Base-by-base conservation (phyloP, 495 filamentous ascomycete species). In the Neurospora sp. region DNA sequence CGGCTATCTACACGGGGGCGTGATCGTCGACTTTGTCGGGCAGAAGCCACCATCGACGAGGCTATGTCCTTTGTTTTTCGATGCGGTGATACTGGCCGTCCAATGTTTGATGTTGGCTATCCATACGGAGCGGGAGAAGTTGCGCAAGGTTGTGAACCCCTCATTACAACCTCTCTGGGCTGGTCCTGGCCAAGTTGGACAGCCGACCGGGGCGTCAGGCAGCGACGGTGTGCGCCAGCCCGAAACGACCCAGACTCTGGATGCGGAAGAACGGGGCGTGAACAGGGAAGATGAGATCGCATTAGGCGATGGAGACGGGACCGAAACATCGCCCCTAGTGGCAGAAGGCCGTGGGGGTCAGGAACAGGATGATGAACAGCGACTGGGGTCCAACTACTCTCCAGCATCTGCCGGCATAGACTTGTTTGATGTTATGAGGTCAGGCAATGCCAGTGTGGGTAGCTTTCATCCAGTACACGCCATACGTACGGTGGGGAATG, bases 21-120 rank as follows among this genome's bases (percentile, higher is more conserved):
- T 97, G 40, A 86, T 96, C 53, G 90, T 97, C 73, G 81, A 97
- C 80, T 94, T 97, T 78, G 90, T 97, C 72, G 94, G 94, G 10
- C 93, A 96, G 83, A 88, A 88, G 78, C 90, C 89, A 38, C 92
- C 94, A 8, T 87, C 89, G 1, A 88, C 91, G 48, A 89, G 88
- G 74, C 79, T 90, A 12, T 84, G 88, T 46, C 85, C 94, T 37
- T 76, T 93, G 8, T 73, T 82, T 3, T 83, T 93, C 66, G 94
- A 97, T 78, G 31, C 90, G 31, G 73, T 91, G 2, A 83, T 95
- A 39, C 78, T 94, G 70, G 78, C 82, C 1, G 78, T 95, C 69
- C 92, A 97, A 81, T 84, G 93, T 42, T 78, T 94, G 39, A 92
- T 94, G 87, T 78, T 97, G 71, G 88, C 89, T 3, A 88, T 94